phyloP scores from a whole-genome alignment of 148 eudicot species.

The Rhododendron williamsianum region DNA sequence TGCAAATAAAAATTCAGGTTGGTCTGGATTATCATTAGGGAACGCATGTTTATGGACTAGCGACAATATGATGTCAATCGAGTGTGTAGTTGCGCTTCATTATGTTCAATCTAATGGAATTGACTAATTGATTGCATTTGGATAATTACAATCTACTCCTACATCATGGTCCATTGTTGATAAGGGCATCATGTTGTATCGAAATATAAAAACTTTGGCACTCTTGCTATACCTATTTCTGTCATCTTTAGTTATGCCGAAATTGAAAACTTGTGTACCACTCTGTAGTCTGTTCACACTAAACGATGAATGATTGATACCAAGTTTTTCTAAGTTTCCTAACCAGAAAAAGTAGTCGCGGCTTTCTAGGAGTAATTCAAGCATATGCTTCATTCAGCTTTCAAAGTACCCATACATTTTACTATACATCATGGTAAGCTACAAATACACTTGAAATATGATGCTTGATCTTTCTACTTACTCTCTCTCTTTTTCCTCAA shows the following conservation, averaged over 20 bases:
- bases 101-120: neutral
- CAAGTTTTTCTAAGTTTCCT: neutral
- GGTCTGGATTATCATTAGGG: neutral
- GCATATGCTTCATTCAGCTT: neutral
- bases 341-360: neutral
- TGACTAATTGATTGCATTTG: neutral
- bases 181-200: neutral
- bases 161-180: neutral
- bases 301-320: neutral
- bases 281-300: neutral
- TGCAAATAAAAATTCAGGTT: neutral
- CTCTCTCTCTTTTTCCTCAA: neutral
- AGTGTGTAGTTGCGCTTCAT: neutral
- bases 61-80: neutral
- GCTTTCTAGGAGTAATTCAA: neutral
- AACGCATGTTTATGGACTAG: neutral
- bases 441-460: neutral
- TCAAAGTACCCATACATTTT: neutral
- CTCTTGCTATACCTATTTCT: neutral
- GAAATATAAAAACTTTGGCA: neutral
- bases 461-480: neutral
- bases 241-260: neutral
- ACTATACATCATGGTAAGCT: neutral
- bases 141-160: neutral
- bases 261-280: neutral